Base-by-base conservation (phyloP, 106 monocot species). In the Apostasia ramifera region DNA sequence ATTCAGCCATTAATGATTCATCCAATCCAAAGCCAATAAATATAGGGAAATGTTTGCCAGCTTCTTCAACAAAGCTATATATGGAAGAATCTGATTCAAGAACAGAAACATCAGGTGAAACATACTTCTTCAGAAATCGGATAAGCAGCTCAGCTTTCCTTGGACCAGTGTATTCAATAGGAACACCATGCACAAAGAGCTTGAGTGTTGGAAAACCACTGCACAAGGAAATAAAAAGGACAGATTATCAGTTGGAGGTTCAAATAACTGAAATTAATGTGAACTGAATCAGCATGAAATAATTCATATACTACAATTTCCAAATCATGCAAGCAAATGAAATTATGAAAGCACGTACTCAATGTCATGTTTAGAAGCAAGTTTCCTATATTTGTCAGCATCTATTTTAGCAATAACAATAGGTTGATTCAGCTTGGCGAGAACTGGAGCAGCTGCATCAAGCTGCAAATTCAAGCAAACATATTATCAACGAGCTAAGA, bases 151-250 rank as follows among this genome's bases (percentile, higher is more conserved):
- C 92, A 53, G 89, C 73, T 77, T 87, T 92, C 70, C 97, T 84
- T 66, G 97, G 86, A 71, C 97, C 97, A 67, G 72, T 74, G 72
- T 97, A 97, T 14, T 92, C 89, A 53, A 75, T 72, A 15, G 97
- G 97, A 44, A 85, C 73, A 42, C 97, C 97, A 70, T 97, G 92
- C 72, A 83, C 85, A 77, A 97, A 97, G 66, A 97, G 47, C 71
- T 89, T 97, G 55, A 97, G 42, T 61, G 97, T 97, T 41, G 97
- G 97, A 77, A 75, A 97, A 6, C 97, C 97, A 65, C 97, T 92
- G 81, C 76, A 97, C 66, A 47, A 71, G 11, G 58, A 57, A 47
- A 46, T 48, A 57, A 8, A 47, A 66, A 71, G 9, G 57, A 52
- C 40, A 2, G 26, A 47, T 26, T 55, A 26, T 2, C 7, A 55